Evolutionary conservation across 2,329 filamentous ascomycete genomes (phyloP).

Genomic region (Alternaria viburni): DNA sequence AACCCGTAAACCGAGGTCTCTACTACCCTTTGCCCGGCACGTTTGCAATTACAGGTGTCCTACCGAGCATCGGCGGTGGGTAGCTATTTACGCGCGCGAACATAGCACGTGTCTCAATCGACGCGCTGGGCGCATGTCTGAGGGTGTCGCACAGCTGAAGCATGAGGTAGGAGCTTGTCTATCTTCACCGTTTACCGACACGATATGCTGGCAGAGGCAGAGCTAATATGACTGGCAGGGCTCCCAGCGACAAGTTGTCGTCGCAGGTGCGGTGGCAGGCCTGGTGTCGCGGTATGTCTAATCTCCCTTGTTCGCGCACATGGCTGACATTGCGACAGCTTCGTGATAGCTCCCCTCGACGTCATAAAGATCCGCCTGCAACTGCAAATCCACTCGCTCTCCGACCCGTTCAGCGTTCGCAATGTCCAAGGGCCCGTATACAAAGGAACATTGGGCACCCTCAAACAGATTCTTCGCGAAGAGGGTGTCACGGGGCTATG

Average conservation of each 20-base stretch:
- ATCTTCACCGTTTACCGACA: not conserved
- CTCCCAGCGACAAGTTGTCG: conserved; percentile 68
- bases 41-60: conserved; percentile 6
- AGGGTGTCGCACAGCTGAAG: conserved; percentile 67
- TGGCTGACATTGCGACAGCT: conserved; percentile 59
- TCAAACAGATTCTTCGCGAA: conserved; percentile 75
- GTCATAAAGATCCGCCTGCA: conserved; percentile 98
- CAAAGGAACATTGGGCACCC: conserved; percentile 77
- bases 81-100: conserved; percentile 7
- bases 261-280: conserved; percentile 75
- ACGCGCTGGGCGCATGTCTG: conserved; percentile 66
- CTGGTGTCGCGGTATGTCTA: conserved; percentile 80
- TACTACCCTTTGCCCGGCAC: conserved; percentile 22
- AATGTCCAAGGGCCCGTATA: conserved; percentile 60
- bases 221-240: conserved; percentile 54
- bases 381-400: conserved; percentile 84
- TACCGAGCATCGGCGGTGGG: conserved; percentile 20
- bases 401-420: conserved; percentile 69
- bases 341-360: conserved; percentile 93
- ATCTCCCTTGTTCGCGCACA: not conserved
- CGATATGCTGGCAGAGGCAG: not conserved
- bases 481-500: conserved; percentile 88
- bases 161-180: conserved; percentile 63
- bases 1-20: conserved; percentile 25
- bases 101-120: conserved; percentile 26